Percentiles rank a stretch among this genome's conserved stretches.
These are phyloP conservation scores for Alternaria panax DNA, from an alignment of 2,329 filamentous ascomycete genomes.

Conservation along the genomic window DNA sequence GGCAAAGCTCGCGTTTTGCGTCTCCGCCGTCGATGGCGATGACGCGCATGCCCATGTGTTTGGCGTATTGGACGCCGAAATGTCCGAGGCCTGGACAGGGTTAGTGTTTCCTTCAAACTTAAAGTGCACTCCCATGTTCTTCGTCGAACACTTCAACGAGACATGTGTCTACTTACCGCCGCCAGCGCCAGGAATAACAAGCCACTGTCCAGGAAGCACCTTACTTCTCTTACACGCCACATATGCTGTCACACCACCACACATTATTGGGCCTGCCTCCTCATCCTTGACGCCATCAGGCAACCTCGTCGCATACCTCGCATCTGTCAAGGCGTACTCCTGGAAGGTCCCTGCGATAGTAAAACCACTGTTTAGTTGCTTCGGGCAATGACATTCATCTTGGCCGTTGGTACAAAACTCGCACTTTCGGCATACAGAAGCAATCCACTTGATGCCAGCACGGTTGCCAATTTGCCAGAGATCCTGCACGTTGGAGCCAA, in stretches of 20 bases:
- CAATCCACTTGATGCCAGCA: conserved; percentile 73
- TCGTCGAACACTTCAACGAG: background rate
- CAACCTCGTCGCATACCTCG: conserved; percentile 55
- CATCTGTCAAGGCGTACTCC: conserved; percentile 53
- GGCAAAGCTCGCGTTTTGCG: conserved; percentile 55
- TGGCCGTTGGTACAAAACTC: conserved; percentile 75
- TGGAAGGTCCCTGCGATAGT: conserved; percentile 54
- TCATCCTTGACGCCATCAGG: conserved; percentile 55
- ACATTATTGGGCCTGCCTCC: conserved; percentile 53
- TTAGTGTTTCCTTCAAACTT: background rate
- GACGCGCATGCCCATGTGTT: conserved; percentile 64
- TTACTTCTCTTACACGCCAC: conserved; percentile 53
- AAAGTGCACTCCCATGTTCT: background rate
- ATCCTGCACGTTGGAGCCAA: conserved; percentile 76
- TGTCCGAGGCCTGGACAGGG: conserved; percentile 30
- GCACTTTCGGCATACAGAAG: conserved; percentile 82
- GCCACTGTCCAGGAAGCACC: conserved; percentile 48
- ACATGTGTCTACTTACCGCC: conserved; percentile 30
- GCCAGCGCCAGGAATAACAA: conserved; percentile 50
- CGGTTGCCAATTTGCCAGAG: conserved; percentile 60
- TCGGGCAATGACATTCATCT: conserved; percentile 54
- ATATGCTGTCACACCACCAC: conserved; percentile 57
- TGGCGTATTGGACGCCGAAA: conserved; percentile 49
- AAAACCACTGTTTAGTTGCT: conserved; percentile 72
- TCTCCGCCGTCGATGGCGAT: conserved; percentile 64